A percentile compares a stretch with the other conserved stretches of the same genome.
phyloP scores from a whole-genome alignment of 2,329 filamentous ascomycete genomes.

The Clonostachys sp. region DNA sequence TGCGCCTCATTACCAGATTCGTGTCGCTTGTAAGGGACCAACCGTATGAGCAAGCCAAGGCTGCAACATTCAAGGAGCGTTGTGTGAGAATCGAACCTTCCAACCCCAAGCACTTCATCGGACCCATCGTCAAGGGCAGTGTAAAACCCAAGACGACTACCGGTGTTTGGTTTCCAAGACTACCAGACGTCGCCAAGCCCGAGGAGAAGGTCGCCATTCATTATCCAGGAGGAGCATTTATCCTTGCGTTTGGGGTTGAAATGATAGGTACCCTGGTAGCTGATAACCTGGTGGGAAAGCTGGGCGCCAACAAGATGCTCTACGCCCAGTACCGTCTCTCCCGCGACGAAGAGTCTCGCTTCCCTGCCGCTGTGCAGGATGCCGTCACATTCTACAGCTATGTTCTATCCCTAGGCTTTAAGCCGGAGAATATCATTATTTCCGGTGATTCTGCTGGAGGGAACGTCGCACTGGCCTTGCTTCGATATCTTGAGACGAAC shows the following conservation, averaged over 20 bases:
- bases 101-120: conserved; percentile 4
- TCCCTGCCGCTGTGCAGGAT: too few relatives aligned
- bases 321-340: neutral
- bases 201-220: neutral
- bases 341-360: neutral
- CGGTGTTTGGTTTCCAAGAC: conserved; percentile 10
- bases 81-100: neutral
- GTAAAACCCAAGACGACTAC: conserved; percentile 7
- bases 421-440: too few relatives aligned
- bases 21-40: too few relatives aligned
- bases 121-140: conserved; percentile 1
- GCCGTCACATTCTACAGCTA: too few relatives aligned
- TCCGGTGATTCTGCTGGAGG: too few relatives aligned
- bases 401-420: too few relatives aligned
- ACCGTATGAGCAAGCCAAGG: too few relatives aligned
- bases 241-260: neutral
- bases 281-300: neutral
- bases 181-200: neutral
- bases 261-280: neutral
- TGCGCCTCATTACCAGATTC: too few relatives aligned
- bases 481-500: conserved; percentile 15
- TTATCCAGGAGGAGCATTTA: neutral
- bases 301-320: neutral
- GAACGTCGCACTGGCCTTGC: conserved; percentile 9
- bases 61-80: too few relatives aligned